Base-by-base conservation (phyloP, 2,329 filamentous ascomycete genomes). In the Dryadomyces sulphureus region DNA sequence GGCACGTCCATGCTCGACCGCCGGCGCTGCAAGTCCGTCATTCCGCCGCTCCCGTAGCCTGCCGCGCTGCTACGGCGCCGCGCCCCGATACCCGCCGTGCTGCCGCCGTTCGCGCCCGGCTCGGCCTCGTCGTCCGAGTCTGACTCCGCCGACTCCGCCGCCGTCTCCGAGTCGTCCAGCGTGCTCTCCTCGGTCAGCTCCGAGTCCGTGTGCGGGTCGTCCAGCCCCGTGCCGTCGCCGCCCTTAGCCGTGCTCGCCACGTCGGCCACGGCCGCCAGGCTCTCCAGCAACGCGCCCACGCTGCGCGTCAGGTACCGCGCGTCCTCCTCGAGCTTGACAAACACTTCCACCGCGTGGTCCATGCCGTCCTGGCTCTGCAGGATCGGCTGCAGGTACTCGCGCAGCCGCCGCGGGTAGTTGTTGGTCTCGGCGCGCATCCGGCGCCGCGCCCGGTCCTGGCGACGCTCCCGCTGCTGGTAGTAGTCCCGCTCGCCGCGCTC, bases 321-420 rank as follows among this genome's bases (percentile, higher is more conserved):
- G 36, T 53, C 51, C 25, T 49, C 41, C 41, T 52, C 51, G 3
- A 54, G 49, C 48, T 50, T 50, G 32, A 49, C 9, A 22, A 54
- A 52, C 14, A 53, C 39, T 20, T 52, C 52, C 6, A 39, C 44
- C 17, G 48, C 47, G 7, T 48, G 42, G 45, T 54, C 51, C 45
- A 54, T 47, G 38, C 48, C 52, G 40, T 38, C 32, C 30, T 42
- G 25, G 47, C 41, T 53, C 24, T 50, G 39, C n/a, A 54, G 41
- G 12, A 54, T 42, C 8, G 52, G 50, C 39, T 34, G 8, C 25
- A 54, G 48, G 24, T 51, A 54, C 27, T 24, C 21, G 1, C 30
- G 48, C 17, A 54, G 50, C 7, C 50, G 49, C 19, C 45, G 41
- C 22, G 52, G 48, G 30, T 49, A 54, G 20, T 19, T n/a, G 8